Conservation (phyloP, 2,329 filamentous ascomycete species). For the Clarireedia paspali region DNA sequence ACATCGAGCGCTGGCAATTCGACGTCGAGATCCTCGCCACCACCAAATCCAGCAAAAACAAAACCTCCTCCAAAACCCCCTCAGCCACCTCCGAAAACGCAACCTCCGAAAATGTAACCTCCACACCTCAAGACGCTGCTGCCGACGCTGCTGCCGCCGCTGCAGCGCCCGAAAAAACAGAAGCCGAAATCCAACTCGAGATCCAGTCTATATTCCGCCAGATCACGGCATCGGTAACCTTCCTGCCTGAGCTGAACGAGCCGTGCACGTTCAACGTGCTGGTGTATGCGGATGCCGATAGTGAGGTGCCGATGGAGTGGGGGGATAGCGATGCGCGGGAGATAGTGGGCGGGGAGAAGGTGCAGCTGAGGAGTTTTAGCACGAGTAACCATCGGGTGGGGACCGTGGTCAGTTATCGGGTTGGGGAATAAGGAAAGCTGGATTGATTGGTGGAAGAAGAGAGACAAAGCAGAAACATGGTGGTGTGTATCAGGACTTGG, state of each 20-base stretch:
- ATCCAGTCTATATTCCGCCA: constrained; percentile 97
- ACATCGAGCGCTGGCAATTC: constrained; percentile 97
- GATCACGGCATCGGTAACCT: constrained; percentile 95
- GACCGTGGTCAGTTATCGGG: constrained; percentile 86
- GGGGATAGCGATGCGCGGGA: constrained; percentile 97
- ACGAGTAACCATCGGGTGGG: constrained; percentile 92
- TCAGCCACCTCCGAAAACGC: constrained; percentile 34
- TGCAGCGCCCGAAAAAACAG: constrained; percentile 62
- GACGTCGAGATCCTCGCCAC: constrained; percentile 53
- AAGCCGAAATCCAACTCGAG: constrained; percentile 88
- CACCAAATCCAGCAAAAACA: constrained; percentile 31
- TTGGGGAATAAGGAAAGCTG: constrained; percentile 31
- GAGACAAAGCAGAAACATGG: background rate
- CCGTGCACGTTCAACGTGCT: constrained; percentile 98
- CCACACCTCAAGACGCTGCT: constrained; percentile 9
- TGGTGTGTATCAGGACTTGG: too few species aligned
- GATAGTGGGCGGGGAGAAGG: constrained; percentile 85
- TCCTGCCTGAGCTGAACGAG: constrained; percentile 85
- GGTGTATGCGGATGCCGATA: constrained; percentile 94
- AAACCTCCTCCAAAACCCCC: constrained; percentile 31
- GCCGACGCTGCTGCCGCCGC: constrained; percentile 25
- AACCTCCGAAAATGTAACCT: constrained; percentile 30
- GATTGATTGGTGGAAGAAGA: background rate
- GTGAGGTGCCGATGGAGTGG: constrained; percentile 96
- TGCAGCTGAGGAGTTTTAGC: constrained; percentile 92